Evolutionary conservation across 345 rosid species (phyloP).

Genomic region (Gossypium anomalum): DNA sequence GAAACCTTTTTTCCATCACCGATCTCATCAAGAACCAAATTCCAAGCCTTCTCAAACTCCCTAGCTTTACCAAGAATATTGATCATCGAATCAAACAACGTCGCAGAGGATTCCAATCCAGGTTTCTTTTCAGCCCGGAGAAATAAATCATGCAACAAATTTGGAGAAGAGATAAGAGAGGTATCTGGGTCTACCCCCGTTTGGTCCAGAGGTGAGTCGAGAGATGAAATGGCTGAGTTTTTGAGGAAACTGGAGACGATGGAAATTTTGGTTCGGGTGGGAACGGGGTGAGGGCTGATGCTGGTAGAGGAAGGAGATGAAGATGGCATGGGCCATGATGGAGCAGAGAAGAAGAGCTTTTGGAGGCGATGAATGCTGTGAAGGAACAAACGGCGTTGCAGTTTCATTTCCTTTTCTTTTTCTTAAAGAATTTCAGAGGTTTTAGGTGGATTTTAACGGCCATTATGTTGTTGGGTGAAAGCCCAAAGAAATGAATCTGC

Average conservation of each 20-base stretch:
- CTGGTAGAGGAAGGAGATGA: slow-evolving; percentile 26
- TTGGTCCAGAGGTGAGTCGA: slow-evolving; percentile 48
- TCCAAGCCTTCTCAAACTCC: slow-evolving; percentile 73
- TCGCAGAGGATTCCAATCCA: slow-evolving; percentile 38
- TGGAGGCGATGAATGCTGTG: slow-evolving; percentile 15
- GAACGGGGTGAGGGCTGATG: slow-evolving; percentile 15
- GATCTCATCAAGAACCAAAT: slow-evolving; percentile 49
- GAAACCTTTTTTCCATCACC: slow-evolving; percentile 25
- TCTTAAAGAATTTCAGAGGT: neutral
- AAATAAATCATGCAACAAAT: slow-evolving; percentile 49
- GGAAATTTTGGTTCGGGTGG: slow-evolving; percentile 33
- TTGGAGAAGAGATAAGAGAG: slow-evolving; percentile 62
- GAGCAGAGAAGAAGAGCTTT: slow-evolving; percentile 24
- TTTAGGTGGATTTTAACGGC: neutral
- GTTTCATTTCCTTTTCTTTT: neutral
- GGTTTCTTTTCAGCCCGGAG: slow-evolving; percentile 74
- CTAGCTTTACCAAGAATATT: slow-evolving; percentile 58
- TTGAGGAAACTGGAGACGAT: slow-evolving; percentile 47
- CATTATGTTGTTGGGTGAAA: neutral
- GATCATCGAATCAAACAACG: slow-evolving; percentile 44
- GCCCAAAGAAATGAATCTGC: neutral
- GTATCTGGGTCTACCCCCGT: slow-evolving; percentile 50
- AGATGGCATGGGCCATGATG: slow-evolving; percentile 29
- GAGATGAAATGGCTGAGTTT: slow-evolving; percentile 35
- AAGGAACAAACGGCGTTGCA: neutral